Evolutionary conservation across 345 rosid species (phyloP).

Genomic region (Xanthoceras sorbifolium): DNA sequence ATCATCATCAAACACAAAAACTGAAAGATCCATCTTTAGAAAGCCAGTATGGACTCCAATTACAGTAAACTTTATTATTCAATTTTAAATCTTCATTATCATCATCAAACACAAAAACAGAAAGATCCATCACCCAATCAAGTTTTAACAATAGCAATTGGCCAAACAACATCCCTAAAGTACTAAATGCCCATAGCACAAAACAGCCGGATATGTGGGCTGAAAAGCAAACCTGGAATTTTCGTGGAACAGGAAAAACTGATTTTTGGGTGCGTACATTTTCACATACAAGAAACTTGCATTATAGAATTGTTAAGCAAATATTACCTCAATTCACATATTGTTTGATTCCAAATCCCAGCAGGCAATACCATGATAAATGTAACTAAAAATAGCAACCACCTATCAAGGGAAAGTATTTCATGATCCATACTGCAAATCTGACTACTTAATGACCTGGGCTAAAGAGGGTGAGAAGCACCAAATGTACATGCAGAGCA

Average conservation of each 20-base stretch:
- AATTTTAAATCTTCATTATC: neutral
- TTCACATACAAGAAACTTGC: neutral
- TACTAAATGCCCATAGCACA: neutral
- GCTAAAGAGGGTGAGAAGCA: neutral
- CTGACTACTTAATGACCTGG: too few species aligned
- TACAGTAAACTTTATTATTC: neutral
- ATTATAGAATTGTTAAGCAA: neutral
- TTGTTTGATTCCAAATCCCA: neutral
- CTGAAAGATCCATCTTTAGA: neutral
- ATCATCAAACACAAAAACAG: neutral
- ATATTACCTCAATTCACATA: neutral
- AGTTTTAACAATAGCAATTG: neutral
- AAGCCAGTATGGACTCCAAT: neutral
- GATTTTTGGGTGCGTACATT: neutral
- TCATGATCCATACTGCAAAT: neutral
- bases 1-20: neutral
- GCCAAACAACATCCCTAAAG: neutral
- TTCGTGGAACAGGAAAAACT: neutral
- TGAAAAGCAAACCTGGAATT: neutral
- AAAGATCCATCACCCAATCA: neutral
- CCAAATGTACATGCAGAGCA: neutral
- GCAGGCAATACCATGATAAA: neutral
- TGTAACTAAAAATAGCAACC: neutral
- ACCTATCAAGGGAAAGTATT: slow-evolving; percentile 5
- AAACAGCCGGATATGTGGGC: neutral